Conservation (phyloP, 2,329 filamentous ascomycete species). For the Ophiostoma himal-ulmi region DNA sequence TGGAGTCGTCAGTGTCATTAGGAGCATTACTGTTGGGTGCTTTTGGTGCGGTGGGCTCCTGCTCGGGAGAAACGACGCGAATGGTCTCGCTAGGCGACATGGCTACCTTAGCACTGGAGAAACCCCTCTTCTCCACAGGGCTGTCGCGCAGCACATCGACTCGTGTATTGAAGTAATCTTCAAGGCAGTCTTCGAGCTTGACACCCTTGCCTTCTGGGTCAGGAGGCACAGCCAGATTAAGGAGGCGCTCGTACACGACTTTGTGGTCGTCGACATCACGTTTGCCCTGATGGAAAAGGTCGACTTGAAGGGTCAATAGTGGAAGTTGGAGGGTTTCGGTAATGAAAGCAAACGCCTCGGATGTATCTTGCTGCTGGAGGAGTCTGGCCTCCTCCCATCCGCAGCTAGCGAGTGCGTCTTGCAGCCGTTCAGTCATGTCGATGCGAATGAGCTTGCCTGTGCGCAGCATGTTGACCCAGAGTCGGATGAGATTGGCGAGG, state of each 20-base stretch:
- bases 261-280: conserved; percentile 86
- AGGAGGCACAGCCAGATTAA: conserved; percentile 85
- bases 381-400: conserved; percentile 78
- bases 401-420: conserved; percentile 74
- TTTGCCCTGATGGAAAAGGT: conserved; percentile 82
- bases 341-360: conserved; percentile 92
- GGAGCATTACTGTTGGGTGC: background rate
- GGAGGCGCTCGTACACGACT: conserved; percentile 80
- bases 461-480: conserved; percentile 92
- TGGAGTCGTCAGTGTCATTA: background rate
- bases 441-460: conserved; percentile 77
- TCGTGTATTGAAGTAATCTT: conserved; percentile 89
- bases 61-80: conserved; percentile 32
- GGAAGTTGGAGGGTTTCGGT: conserved; percentile 84
- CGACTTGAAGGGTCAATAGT: conserved; percentile 83
- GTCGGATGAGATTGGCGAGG: conserved; percentile 68
- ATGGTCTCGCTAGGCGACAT: conserved; percentile 33
- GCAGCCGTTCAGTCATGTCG: conserved; percentile 61
- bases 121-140: conserved; percentile 45
- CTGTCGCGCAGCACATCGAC: conserved; percentile 81
- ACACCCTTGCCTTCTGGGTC: conserved; percentile 64
- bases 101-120: conserved; percentile 27
- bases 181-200: conserved; percentile 83
- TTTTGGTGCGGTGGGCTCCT: conserved; percentile 5
- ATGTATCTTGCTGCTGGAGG: conserved; percentile 86